phyloP scores from a whole-genome alignment of 2,329 filamentous ascomycete genomes.

The Cladosporium sp. region DNA sequence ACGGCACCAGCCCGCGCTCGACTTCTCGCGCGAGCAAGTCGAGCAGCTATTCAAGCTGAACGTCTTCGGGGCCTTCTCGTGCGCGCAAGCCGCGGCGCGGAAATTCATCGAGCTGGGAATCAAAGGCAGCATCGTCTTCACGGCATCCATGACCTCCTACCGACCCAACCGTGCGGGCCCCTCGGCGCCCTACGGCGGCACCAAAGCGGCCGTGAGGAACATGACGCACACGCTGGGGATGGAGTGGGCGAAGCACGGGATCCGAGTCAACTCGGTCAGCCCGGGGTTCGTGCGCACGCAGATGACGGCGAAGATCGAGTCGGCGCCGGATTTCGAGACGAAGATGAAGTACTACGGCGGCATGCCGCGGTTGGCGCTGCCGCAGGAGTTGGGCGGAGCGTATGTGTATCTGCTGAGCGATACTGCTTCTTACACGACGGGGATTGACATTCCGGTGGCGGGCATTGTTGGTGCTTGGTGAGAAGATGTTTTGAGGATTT shows the following conservation, averaged over 20 bases:
- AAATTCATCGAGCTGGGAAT: slow-evolving; percentile 33
- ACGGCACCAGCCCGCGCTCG: slow-evolving; percentile 27
- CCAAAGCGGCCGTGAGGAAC: slow-evolving; percentile 25
- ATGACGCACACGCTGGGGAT: slow-evolving; percentile 29
- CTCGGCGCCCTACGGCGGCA: slow-evolving; percentile 28
- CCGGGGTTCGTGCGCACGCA: slow-evolving; percentile 24
- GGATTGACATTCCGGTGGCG: slow-evolving; percentile 32
- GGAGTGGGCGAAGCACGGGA: slow-evolving; percentile 31
- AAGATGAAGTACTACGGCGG: slow-evolving; percentile 46
- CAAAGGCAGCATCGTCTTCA: slow-evolving; percentile 32
- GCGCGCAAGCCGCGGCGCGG: slow-evolving; percentile 33
- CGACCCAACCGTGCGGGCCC: slow-evolving; percentile 29
- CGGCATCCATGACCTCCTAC: slow-evolving; percentile 34
- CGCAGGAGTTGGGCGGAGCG: slow-evolving; percentile 48
- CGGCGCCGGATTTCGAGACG: slow-evolving; percentile 7
- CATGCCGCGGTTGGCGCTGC: slow-evolving; percentile 49
- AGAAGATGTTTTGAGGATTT: too few relatives aligned
- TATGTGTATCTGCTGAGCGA: slow-evolving; percentile 43
- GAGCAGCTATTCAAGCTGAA: slow-evolving; percentile 36
- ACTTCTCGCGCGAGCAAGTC: slow-evolving; percentile 28
- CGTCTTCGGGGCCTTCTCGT: slow-evolving; percentile 34
- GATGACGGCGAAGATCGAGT: slow-evolving; percentile 12
- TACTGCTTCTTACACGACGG: slow-evolving; percentile 40
- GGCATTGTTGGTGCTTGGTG: slow-evolving; percentile 26
- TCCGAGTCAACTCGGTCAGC: slow-evolving; percentile 25